A percentile compares a stretch with the other conserved stretches of the same genome.
Conservation (phyloP, 2,329 filamentous ascomycete genomes). For the Pyrenophora tritici-repentis region DNA sequence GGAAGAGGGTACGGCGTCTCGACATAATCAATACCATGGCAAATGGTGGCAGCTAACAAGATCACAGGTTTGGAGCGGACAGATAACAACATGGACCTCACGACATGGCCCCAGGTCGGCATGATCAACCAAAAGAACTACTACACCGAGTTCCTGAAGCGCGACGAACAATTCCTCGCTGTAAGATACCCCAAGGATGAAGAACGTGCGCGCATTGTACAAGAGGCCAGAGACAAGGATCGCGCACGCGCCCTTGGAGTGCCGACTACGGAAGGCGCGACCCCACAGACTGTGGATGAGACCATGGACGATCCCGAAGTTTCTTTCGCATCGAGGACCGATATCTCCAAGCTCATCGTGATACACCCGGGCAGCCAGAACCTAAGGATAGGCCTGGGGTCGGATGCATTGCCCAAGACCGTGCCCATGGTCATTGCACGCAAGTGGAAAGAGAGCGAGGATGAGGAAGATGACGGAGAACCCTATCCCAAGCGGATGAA, state of each 20-base stretch:
- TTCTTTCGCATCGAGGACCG: constrained; percentile 51
- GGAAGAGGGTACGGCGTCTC: constrained; percentile 58
- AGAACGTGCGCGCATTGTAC: constrained; percentile 79
- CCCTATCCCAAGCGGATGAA: constrained; percentile 73
- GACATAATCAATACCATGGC: not conserved
- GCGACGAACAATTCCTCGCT: constrained; percentile 93
- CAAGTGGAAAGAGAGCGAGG: constrained; percentile 77
- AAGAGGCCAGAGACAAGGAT: constrained; percentile 85
- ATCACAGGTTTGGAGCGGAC: constrained; percentile 84
- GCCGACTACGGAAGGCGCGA: constrained; percentile 46
- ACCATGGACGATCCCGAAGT: constrained; percentile 36
- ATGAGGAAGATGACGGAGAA: constrained; percentile 78
- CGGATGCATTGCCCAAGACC: constrained; percentile 90
- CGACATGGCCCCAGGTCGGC: constrained; percentile 87
- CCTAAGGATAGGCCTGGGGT: constrained; percentile 90
- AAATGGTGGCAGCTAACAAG: constrained; percentile 13
- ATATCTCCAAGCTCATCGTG: constrained; percentile 89
- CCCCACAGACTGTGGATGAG: constrained; percentile 35
- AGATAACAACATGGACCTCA: constrained; percentile 97
- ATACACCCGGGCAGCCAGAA: constrained; percentile 97
- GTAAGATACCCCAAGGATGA: constrained; percentile 88
- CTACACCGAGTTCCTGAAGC: constrained; percentile 91
- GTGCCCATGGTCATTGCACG: constrained; percentile 91
- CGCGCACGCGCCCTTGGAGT: constrained; percentile 78
- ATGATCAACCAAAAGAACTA: constrained; percentile 99